These are phyloP conservation scores for Acorus calamus DNA, from an alignment of 106 monocot species.

Conservation along the genomic window DNA sequence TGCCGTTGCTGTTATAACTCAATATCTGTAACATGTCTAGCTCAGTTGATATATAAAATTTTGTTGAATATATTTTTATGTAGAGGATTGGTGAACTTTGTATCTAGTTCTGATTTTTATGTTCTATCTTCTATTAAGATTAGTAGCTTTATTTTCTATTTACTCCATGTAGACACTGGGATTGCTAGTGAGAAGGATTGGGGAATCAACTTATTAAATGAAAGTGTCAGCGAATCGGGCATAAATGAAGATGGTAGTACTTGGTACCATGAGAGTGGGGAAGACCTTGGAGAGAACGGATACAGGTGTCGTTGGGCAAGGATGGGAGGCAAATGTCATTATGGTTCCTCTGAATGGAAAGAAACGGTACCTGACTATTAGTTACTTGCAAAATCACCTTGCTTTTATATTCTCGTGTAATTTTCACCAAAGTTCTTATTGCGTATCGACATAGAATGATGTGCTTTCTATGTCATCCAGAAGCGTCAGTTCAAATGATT, in stretches of 20 bases:
- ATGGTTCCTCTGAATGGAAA: constrained; percentile 83
- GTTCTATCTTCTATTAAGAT: too few species aligned
- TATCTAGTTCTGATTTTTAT: too few species aligned
- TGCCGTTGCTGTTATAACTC: not conserved
- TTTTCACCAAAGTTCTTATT: too few species aligned
- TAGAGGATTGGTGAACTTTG: constrained; percentile 3
- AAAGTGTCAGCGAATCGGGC: constrained; percentile 68
- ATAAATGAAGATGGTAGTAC: constrained; percentile 94
- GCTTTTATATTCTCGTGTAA: too few species aligned
- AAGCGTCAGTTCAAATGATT: too few species aligned
- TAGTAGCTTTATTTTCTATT: constrained; percentile 16
- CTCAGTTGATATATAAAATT: too few species aligned
- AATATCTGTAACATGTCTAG: constrained; percentile 10
- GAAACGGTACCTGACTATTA: constrained; percentile 51
- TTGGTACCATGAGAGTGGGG: constrained; percentile 92
- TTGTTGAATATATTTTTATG: constrained; percentile 8
- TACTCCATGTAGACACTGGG: constrained; percentile 85
- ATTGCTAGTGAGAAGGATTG: constrained; percentile 99
- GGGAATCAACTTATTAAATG: constrained; percentile 90
- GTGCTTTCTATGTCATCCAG: too few species aligned
- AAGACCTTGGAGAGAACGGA: constrained; percentile 77
- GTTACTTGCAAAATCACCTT: too few species aligned
- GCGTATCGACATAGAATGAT: too few species aligned
- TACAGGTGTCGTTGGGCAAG: constrained; percentile 79
- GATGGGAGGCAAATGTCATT: constrained; percentile 77